These are phyloP conservation scores for Erysimum pusillum DNA, from an alignment of 441 rosid species.

Conservation along the genomic window DNA sequence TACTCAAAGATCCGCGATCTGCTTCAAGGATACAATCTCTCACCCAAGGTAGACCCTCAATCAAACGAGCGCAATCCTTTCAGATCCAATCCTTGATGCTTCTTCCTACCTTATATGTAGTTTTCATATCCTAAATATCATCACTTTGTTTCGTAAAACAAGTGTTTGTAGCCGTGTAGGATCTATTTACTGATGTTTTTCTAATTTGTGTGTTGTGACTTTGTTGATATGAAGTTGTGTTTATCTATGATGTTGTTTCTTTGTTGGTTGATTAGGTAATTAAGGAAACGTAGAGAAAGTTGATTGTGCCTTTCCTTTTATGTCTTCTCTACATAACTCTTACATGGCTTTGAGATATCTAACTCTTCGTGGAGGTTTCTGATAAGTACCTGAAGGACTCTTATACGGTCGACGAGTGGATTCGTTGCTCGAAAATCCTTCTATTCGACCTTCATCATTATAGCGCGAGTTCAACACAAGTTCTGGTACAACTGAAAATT, in stretches of 20 bases:
- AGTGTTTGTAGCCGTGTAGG: slow-evolving; percentile 25
- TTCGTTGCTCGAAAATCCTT: too few relatives aligned
- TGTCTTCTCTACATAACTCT: background rate
- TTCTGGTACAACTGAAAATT: too few relatives aligned
- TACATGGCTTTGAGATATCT: background rate
- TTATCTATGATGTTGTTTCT: slow-evolving; percentile 4
- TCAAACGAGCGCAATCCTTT: slow-evolving; percentile 59
- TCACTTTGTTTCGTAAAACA: slow-evolving; percentile 18
- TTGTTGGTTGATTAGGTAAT: background rate
- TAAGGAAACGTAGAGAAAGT: background rate
- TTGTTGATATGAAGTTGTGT: slow-evolving; percentile 35
- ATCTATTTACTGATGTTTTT: slow-evolving; percentile 1
- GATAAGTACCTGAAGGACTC: background rate
- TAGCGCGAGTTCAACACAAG: too few relatives aligned
- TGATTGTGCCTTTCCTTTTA: background rate
- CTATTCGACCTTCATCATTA: too few relatives aligned
- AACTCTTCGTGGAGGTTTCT: background rate
- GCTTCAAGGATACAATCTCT: slow-evolving; percentile 57
- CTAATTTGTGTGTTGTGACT: slow-evolving; percentile 19
- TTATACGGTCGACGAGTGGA: too few relatives aligned
- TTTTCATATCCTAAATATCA: slow-evolving; percentile 3
- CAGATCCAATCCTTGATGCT: slow-evolving; percentile 55
- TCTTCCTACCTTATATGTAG: background rate
- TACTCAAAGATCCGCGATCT: slow-evolving; percentile 71
- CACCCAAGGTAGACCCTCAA: slow-evolving; percentile 56